Evolutionary conservation across 2,329 filamentous ascomycete species (phyloP).

Genomic region (Pestalotiopsis sp.): DNA sequence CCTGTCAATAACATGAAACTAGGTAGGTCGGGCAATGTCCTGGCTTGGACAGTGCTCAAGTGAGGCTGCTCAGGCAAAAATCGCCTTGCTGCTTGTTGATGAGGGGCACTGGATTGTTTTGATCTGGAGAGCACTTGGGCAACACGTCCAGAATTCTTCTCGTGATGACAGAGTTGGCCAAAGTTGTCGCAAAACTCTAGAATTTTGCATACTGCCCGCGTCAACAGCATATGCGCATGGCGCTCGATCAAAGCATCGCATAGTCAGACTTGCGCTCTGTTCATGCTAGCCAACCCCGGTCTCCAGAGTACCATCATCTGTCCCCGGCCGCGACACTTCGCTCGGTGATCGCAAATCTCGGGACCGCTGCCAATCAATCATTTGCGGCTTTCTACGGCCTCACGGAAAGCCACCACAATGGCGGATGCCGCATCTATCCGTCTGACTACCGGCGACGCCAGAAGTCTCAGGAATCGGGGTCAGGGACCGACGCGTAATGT

Average conservation of each 20-base stretch:
- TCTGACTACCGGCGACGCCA: background rate
- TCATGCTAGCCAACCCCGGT: background rate
- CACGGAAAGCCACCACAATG: background rate
- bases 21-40: background rate
- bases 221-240: background rate
- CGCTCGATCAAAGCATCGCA: background rate
- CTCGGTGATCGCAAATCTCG: background rate
- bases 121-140: background rate
- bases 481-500: constrained; percentile 10
- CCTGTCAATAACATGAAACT: constrained; percentile 10
- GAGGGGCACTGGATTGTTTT: constrained; percentile 1
- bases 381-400: background rate
- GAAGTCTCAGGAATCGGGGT: constrained; percentile 7
- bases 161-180: background rate
- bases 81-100: background rate
- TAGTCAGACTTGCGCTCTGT: background rate
- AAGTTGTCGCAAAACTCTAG: background rate
- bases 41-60: constrained; percentile 5
- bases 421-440: background rate
- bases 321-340: background rate
- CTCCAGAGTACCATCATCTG: background rate
- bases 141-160: background rate
- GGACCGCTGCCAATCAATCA: background rate
- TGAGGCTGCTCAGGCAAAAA: background rate
- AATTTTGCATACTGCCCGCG: background rate